Base-by-base conservation (phyloP, 306 rosid genomes). In the Biancaea sappan region DNA sequence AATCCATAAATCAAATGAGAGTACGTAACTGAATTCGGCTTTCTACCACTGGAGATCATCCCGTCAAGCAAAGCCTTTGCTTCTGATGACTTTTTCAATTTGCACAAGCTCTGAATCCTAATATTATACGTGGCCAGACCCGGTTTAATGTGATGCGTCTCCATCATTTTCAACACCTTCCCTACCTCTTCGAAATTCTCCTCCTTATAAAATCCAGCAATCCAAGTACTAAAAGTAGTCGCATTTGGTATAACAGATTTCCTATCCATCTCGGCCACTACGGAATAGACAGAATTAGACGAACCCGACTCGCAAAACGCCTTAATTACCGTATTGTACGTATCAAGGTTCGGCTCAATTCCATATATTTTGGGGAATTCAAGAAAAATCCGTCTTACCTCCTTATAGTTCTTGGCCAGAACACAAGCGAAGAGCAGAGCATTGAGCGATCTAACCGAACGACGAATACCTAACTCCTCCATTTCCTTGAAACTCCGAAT, bases 51-150 rank as follows among this genome's bases (percentile, higher is more conserved):
- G 18, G 74, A 62, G 24, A 85, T 28, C 96, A 94, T 88, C 63
- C 86, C 94, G 14, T 84, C 84, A 2, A 89, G 38, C 86, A 94
- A 72, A 1, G 91, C 92, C 78, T 83, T 88, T 0, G 92, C 98
- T 77, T 94, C 96, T 8, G 31, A 5, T 2, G 94, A 79, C 69
- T 66, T 87, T 80, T 77, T 91, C 87, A 88, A 59, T 77, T 88
- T 94, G 46, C 98, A 94, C 79, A 94, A 72, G 68, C 97, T 76
- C 47, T 37, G 77, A 66, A 94, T 89, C 86, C 96, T 89, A 74
- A 82, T 79, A 57, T 94, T 94, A n/a, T 89, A 89, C 4, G 81
- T 85, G 69, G 84, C 59, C 28, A 85, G 46, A n/a, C 78, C 80
- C 0, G 78, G 81, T 11, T 46, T 28, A 40, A 88, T 40, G 19